Conservation (phyloP, 345 rosid genomes). For the Litchi chinensis region DNA sequence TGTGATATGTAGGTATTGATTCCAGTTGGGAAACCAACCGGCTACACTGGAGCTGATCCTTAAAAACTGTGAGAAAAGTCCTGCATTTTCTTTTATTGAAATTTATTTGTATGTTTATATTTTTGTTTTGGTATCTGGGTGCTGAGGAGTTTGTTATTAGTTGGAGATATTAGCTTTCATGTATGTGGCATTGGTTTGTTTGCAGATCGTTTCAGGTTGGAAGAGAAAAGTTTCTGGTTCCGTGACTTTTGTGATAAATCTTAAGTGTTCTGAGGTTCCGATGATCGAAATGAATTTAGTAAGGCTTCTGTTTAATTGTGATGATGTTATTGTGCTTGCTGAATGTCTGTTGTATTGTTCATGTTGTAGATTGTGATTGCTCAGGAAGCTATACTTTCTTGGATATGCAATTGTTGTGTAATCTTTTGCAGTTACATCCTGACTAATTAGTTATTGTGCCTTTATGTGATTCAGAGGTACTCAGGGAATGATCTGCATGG, state of each 20-base stretch:
- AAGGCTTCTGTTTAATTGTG: conserved; percentile 25
- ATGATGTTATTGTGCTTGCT: not conserved
- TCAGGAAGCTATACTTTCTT: conserved; percentile 7
- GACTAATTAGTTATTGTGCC: not conserved
- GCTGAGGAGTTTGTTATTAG: not conserved
- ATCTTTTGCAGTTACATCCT: not conserved
- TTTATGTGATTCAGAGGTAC: conserved; percentile 57
- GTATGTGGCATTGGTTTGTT: not conserved
- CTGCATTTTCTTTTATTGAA: not conserved
- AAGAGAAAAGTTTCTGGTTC: conserved; percentile 78
- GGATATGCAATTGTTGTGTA: not conserved
- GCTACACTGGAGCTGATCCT: conserved; percentile 91
- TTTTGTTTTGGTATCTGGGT: too few species aligned
- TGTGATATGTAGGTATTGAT: conserved; percentile 69
- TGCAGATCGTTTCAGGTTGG: conserved; percentile 95
- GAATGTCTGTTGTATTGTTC: not conserved
- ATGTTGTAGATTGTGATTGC: conserved; percentile 3
- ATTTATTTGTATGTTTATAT: too few species aligned
- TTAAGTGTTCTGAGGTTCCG: conserved; percentile 84
- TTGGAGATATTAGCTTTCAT: not conserved
- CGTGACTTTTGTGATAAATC: conserved; percentile 93
- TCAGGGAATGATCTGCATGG: conserved; percentile 88
- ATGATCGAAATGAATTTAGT: conserved; percentile 93
- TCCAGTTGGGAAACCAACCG: conserved; percentile 85
- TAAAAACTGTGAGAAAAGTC: conserved; percentile 75